Conservation (phyloP, 129 eudicot genomes). For the Helichrysum umbraculigerum region DNA sequence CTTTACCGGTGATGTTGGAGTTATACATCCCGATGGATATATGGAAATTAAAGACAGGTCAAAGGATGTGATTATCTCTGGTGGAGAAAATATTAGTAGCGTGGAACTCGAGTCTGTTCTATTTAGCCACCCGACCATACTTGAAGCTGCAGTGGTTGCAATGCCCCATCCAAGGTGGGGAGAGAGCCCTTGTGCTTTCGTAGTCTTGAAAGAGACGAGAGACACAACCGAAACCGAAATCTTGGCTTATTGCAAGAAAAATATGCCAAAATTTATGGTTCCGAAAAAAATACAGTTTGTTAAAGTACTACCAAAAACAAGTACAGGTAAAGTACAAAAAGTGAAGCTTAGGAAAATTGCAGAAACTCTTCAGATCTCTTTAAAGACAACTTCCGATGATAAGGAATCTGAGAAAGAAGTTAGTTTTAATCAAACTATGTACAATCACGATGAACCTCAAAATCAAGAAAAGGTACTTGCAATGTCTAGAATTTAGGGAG, state of each 20-base stretch:
- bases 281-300: slow-evolving; percentile 36
- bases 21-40: slow-evolving; percentile 46
- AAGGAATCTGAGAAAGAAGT: slow-evolving; percentile 4
- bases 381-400: background rate
- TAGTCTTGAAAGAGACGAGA: background rate
- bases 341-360: slow-evolving; percentile 39
- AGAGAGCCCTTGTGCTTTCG: background rate
- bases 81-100: background rate
- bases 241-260: slow-evolving; percentile 35
- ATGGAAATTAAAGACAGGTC: slow-evolving; percentile 23
- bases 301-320: slow-evolving; percentile 41
- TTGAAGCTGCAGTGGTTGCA: background rate
- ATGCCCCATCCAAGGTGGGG: background rate
- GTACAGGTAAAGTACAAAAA: slow-evolving; percentile 44
- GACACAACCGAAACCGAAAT: background rate
- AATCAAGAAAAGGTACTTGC: slow-evolving; percentile 31
- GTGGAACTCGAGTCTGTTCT: background rate
- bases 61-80: background rate
- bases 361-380: slow-evolving; percentile 3
- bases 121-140: background rate
- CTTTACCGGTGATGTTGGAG: slow-evolving; percentile 43
- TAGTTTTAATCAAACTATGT: slow-evolving; percentile 18
- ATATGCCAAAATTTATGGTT: slow-evolving; percentile 40
- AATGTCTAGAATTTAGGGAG: slow-evolving; percentile 25
- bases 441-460: slow-evolving; percentile 9